phyloP scores from a whole-genome alignment of 768 basidiomycete species.

The Lentinus tigrinus region DNA sequence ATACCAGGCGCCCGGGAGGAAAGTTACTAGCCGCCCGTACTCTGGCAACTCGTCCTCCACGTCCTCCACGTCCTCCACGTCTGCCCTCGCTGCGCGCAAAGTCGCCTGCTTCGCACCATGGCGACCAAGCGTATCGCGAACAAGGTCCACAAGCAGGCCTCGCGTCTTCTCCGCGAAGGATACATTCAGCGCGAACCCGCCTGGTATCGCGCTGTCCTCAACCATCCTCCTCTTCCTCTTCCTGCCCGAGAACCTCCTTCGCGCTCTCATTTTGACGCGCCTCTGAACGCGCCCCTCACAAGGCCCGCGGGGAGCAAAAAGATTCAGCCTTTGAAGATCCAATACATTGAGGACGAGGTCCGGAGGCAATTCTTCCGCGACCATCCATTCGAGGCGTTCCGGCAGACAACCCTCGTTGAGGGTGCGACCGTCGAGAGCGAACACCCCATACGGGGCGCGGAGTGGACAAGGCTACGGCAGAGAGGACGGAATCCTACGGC shows the following conservation, averaged over 20 bases:
- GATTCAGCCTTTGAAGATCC: conserved; percentile 52
- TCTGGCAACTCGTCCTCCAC: not conserved
- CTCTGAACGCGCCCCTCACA: conserved; percentile 14
- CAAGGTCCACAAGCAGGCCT: conserved; percentile 87
- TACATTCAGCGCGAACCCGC: conserved; percentile 65
- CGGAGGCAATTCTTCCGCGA: conserved; percentile 92
- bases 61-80: not conserved
- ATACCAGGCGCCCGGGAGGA: not conserved
- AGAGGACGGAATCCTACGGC: conserved; percentile 78
- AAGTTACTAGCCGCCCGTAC: not conserved
- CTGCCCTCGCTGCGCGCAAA: not conserved
- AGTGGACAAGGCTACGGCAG: conserved; percentile 82
- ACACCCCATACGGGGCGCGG: conserved; percentile 53
- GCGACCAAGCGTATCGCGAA: conserved; percentile 68
- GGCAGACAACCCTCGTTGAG: conserved; percentile 78
- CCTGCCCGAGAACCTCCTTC: conserved; percentile 71
- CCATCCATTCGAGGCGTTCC: conserved; percentile 94
- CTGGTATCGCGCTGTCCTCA: conserved; percentile 84
- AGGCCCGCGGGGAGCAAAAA: conserved; percentile 13
- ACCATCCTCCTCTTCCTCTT: conserved; percentile 85
- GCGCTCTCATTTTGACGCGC: conserved; percentile 53
- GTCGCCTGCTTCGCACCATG: not conserved
- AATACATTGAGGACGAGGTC: conserved; percentile 82
- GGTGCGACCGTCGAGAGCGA: conserved; percentile 52
- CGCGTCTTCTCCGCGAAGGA: conserved; percentile 70